Evolutionary conservation across 2,329 filamentous ascomycete genomes (phyloP).

Genomic region (Ophiostoma tasmaniense): DNA sequence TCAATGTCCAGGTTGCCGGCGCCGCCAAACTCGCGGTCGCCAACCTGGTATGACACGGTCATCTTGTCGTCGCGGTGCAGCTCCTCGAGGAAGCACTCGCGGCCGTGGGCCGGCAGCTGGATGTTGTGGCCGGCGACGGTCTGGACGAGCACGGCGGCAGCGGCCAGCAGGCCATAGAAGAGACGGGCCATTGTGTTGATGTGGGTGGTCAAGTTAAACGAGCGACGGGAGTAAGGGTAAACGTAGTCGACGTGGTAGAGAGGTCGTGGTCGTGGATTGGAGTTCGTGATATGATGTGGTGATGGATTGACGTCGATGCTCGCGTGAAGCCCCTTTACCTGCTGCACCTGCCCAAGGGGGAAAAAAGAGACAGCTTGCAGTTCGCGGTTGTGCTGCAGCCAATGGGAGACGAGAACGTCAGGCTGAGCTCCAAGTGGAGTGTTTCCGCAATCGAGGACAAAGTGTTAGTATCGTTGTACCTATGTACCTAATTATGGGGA

Average conservation of each 20-base stretch:
- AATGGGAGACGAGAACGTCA: constrained; percentile 11
- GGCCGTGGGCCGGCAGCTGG: constrained; percentile 81
- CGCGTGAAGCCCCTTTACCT: neutral
- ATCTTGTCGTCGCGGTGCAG: constrained; percentile 93
- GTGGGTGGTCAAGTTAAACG: neutral
- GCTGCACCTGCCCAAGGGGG: constrained; percentile 3
- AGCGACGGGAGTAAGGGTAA: neutral
- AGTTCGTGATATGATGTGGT: neutral
- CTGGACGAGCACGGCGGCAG: constrained; percentile 48
- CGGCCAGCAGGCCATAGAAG: constrained; percentile 30
- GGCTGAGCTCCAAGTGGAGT: neutral
- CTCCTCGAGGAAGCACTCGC: constrained; percentile 94
- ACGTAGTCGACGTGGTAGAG: neutral
- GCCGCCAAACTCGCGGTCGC: constrained; percentile 89
- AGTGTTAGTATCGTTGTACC: neutral
- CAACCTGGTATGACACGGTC: constrained; percentile 97
- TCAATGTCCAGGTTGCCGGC: constrained; percentile 94
- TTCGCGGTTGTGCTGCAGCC: constrained; percentile 17
- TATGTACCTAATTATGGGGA: neutral
- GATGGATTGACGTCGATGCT: constrained; percentile 5
- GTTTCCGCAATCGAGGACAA: neutral
- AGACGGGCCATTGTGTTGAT: constrained; percentile 18
- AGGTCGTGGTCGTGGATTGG: neutral
- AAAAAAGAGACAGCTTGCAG: constrained; percentile 19
- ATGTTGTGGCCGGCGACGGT: constrained; percentile 84